These are phyloP conservation scores for Hippophae gyantsensis DNA, from an alignment of 306 rosid species.

Conservation along the genomic window DNA sequence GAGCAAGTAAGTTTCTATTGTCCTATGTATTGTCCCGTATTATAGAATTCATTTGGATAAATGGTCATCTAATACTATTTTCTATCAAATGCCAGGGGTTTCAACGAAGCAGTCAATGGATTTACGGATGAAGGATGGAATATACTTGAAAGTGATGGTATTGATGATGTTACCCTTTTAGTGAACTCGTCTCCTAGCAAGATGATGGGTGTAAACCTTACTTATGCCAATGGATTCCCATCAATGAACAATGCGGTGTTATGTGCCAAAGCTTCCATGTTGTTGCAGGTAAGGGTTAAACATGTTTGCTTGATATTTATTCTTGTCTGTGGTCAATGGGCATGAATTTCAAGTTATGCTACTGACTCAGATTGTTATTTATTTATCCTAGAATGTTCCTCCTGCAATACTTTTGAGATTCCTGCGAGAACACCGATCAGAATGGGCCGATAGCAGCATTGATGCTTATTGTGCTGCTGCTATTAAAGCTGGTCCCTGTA, in stretches of 20 bases:
- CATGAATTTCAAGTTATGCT: neutral
- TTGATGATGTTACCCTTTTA: conserved; percentile 86
- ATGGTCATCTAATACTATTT: conserved; percentile 6
- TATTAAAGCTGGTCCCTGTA: conserved; percentile 77
- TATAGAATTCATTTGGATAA: neutral
- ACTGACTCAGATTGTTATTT: conserved; percentile 4
- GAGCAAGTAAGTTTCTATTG: conserved; percentile 49
- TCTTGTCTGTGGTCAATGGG: neutral
- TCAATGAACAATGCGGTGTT: conserved; percentile 61
- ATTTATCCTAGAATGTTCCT: conserved; percentile 69
- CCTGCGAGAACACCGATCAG: conserved; percentile 89
- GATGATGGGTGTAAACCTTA: conserved; percentile 63
- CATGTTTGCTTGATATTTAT: neutral
- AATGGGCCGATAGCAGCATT: conserved; percentile 97
- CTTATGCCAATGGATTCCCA: conserved; percentile 66
- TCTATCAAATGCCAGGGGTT: conserved; percentile 47
- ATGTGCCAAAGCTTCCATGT: conserved; percentile 97
- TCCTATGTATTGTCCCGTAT: conserved; percentile 7
- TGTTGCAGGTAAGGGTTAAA: conserved; percentile 59
- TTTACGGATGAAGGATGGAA: conserved; percentile 95
- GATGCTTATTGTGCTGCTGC: conserved; percentile 97
- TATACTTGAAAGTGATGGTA: conserved; percentile 84
- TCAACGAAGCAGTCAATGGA: conserved; percentile 95
- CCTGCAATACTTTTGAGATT: conserved; percentile 92
- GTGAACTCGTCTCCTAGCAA: conserved; percentile 85